Percentiles rank a stretch among this genome's conserved stretches.
These are phyloP conservation scores for Yamadazyma paraphyllophila DNA, from an alignment of 805 yeast species.

Conservation along the genomic window DNA sequence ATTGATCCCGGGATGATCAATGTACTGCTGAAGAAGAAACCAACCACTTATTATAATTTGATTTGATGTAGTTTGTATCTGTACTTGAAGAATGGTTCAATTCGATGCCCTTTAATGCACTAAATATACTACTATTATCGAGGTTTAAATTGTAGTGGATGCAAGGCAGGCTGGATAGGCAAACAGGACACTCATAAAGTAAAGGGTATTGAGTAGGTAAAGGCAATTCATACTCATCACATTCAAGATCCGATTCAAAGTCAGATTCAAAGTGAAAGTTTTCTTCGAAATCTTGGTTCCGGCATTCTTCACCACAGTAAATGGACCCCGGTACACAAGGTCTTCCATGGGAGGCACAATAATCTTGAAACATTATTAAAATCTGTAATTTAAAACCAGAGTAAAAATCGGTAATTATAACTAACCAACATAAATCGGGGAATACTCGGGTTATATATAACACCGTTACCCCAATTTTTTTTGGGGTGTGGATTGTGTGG, in stretches of 20 bases:
- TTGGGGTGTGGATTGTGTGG: slow-evolving; percentile 1
- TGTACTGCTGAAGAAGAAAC: slow-evolving; percentile 12
- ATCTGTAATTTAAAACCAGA: neutral
- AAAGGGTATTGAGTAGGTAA: slow-evolving; percentile 1
- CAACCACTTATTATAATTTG: slow-evolving; percentile 28
- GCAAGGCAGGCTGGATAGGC: slow-evolving; percentile 13
- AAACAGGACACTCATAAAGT: slow-evolving; percentile 19
- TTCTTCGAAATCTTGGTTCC: slow-evolving; percentile 16
- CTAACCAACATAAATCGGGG: neutral
- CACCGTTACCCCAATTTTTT: neutral
- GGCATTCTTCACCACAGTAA: slow-evolving; percentile 21
- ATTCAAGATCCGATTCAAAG: slow-evolving; percentile 6
- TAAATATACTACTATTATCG: slow-evolving; percentile 3
- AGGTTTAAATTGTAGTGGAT: slow-evolving; percentile 1
- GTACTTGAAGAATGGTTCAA: neutral
- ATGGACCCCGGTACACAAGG: slow-evolving; percentile 19
- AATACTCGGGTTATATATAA: neutral
- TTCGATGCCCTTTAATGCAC: slow-evolving; percentile 5
- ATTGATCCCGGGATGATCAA: neutral
- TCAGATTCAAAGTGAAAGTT: slow-evolving; percentile 6
- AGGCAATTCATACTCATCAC: neutral
- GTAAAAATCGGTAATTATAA: neutral
- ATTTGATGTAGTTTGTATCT: slow-evolving; percentile 3
- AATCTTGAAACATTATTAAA: slow-evolving; percentile 17
- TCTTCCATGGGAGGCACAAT: slow-evolving; percentile 21